Base-by-base conservation (phyloP, 2,329 filamentous ascomycete species). In the Beauveria scarabaeidicola region DNA sequence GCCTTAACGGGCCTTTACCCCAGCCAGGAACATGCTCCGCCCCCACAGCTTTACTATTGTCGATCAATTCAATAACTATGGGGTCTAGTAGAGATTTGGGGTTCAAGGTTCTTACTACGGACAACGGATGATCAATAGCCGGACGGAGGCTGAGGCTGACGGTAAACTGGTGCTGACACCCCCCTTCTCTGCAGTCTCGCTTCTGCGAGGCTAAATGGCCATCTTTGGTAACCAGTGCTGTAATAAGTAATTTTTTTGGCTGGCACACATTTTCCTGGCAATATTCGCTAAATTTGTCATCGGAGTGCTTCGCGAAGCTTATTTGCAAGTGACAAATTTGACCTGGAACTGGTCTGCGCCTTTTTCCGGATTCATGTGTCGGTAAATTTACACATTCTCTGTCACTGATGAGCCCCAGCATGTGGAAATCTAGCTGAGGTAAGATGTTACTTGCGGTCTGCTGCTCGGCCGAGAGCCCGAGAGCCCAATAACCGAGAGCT, bases 11-110 rank as follows among this genome's bases (percentile, higher is more conserved):
- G 44, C 56, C 15, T 52, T 52, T 58, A 58, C 38, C 56, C 56
- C 56, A 52, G 56, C 38, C 55, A 52, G 55, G 55, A 52, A 44
- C 55, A 29, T 36, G 23, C 55, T 58, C 55, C 55, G 55, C 25
- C 46, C 55, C 47, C 55, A 15, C 47, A 58, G 32, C 43, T 23
- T 8, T 10, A 10, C 25, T 17, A 19, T 58, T 52, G 55, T 50
- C 56, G 56, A 58, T 58, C 56, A 43, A 27, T 32, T 32, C 11
- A 44, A 7, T 36, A 52, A 27, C 9, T 21, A 38, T 47, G 53
- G 53, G 53, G 53, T 47, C 36, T 21, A 43, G 27, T 38, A 29
- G 13, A 21, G 43, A 9, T 13, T 56, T 27, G 27, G 32, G 19
- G 29, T 38, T 17, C 32, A 36, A 36, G 32, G 32, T 36, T 25